phyloP scores from a whole-genome alignment of 1,284 basidiomycete genomes.

The Puccinia horiana region DNA sequence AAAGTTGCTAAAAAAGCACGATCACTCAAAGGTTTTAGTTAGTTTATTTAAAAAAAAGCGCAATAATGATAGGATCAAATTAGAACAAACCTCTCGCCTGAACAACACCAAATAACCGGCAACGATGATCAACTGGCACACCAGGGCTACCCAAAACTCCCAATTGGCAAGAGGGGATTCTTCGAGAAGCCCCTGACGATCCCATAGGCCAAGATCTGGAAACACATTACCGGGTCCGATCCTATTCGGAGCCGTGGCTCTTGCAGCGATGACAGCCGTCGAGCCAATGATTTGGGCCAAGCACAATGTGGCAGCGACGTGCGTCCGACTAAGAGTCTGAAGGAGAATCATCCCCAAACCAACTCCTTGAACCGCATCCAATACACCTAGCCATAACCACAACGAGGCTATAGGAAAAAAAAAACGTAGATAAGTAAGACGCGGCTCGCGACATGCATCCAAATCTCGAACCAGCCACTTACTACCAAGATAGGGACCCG shows the following conservation, averaged over 20 bases:
- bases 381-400: slow-evolving; percentile 90
- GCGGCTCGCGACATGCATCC: not conserved
- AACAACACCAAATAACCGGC: slow-evolving; percentile 93
- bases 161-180: slow-evolving; percentile 58
- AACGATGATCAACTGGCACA: slow-evolving; percentile 78
- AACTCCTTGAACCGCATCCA: slow-evolving; percentile 88
- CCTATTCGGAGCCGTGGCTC: slow-evolving; percentile 78
- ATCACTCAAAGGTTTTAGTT: not conserved
- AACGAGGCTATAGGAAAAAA: slow-evolving; percentile 67
- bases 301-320: slow-evolving; percentile 85
- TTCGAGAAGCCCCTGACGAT: slow-evolving; percentile 57
- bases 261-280: slow-evolving; percentile 78
- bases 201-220: slow-evolving; percentile 86
- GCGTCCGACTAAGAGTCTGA: slow-evolving; percentile 84
- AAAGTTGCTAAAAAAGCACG: slow-evolving; percentile 8
- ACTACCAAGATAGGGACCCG: slow-evolving; percentile 72
- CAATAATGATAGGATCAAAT: not conserved
- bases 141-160: slow-evolving; percentile 82
- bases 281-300: slow-evolving; percentile 69
- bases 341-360: slow-evolving; percentile 90
- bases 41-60: not conserved
- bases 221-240: slow-evolving; percentile 83
- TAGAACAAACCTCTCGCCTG: slow-evolving; percentile 66
- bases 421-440: not conserved
- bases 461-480: not conserved